These are phyloP conservation scores for Schwanniomyces occidentalis DNA, from an alignment of 805 yeast genomes.

Conservation along the genomic window DNA sequence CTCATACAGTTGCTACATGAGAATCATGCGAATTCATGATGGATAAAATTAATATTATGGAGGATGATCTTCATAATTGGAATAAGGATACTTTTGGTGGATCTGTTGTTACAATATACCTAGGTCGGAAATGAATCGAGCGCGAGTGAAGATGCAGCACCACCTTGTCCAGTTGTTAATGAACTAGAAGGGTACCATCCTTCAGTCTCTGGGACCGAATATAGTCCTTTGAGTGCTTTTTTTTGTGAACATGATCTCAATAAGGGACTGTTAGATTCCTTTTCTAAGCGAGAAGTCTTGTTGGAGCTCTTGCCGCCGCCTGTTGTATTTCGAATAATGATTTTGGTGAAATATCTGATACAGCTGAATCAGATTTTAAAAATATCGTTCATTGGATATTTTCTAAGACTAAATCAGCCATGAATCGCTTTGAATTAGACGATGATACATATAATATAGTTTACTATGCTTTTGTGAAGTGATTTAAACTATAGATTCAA, in stretches of 20 bases:
- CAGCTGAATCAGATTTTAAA: slow-evolving; percentile 12
- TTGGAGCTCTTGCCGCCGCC: slow-evolving; percentile 15
- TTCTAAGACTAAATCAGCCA: slow-evolving; percentile 8
- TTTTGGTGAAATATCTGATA: slow-evolving; percentile 14
- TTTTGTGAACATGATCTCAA: slow-evolving; percentile 13
- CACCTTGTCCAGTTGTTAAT: slow-evolving; percentile 16
- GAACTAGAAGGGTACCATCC: slow-evolving; percentile 19
- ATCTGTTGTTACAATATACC: slow-evolving; percentile 14
- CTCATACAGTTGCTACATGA: slow-evolving; percentile 11
- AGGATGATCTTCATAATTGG: slow-evolving; percentile 8
- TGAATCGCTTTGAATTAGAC: slow-evolving; percentile 11
- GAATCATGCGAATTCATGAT: slow-evolving; percentile 13
- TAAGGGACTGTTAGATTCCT: slow-evolving; percentile 15
- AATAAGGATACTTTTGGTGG: slow-evolving; percentile 17
- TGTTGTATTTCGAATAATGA: slow-evolving; percentile 19
- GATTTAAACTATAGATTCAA: slow-evolving; percentile 7
- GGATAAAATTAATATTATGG: slow-evolving; percentile 8
- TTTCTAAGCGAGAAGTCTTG: slow-evolving; percentile 8
- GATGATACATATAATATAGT: slow-evolving; percentile 10
- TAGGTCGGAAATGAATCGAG: slow-evolving; percentile 11
- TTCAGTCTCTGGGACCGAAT: slow-evolving; percentile 15
- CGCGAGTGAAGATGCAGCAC: slow-evolving; percentile 14
- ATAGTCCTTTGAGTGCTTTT: slow-evolving; percentile 19
- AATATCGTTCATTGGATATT: slow-evolving; percentile 18
- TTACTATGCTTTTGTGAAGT: slow-evolving; percentile 16